Evolutionary conservation across 495 filamentous ascomycete species (phyloP), one percentile per base, ranked within the genome.

Genomic region (Talaromyces proteolyticus): DNA sequence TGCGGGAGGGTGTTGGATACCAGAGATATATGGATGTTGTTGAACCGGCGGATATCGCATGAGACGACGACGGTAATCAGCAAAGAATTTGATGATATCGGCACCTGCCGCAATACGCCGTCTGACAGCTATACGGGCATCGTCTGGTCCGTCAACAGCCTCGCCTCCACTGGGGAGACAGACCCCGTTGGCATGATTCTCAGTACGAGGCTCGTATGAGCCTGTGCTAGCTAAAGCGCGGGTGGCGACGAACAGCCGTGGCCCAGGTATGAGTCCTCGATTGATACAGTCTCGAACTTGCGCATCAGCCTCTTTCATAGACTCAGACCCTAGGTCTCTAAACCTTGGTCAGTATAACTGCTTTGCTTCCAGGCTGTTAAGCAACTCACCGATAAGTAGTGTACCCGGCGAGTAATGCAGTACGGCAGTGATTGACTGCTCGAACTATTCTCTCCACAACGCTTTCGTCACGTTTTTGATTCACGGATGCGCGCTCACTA

Each of bases 11-110:
- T 59, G 43, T 24, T 58, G 47, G 56, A 42, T 21, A 1, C 48
- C 47, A 24, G 60, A 49, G 47, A 62, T 34, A 37, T 60, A 50
- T 24, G 55, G 34, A 12, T 57, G 34, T 19, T 52, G 45, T 41
- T 51, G 36, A 3, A 52, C 45, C 2, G 55, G 51, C 11, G 76
- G 75, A 46, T 64, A 80, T 0, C 75, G 62, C 55, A 80, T 60
- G 11, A 57, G 53, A 29, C 74, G 65, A 50, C 73, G 68, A 0
- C 73, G 59, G 52, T 77, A 80, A 50, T 80, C 75, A 10, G 69
- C 74, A 47, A 76, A 78, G 53, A 78, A 70, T 51, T 80, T 80
- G 47, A 80, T 60, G 12, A 80, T 22, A 52, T 80, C 75, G 0
- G 75, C 76, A 5, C 74, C 74, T 3, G 68, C 74, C 6, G 67